Conservation (phyloP, 2,329 filamentous ascomycete species). For the Escovopsis sp. region DNA sequence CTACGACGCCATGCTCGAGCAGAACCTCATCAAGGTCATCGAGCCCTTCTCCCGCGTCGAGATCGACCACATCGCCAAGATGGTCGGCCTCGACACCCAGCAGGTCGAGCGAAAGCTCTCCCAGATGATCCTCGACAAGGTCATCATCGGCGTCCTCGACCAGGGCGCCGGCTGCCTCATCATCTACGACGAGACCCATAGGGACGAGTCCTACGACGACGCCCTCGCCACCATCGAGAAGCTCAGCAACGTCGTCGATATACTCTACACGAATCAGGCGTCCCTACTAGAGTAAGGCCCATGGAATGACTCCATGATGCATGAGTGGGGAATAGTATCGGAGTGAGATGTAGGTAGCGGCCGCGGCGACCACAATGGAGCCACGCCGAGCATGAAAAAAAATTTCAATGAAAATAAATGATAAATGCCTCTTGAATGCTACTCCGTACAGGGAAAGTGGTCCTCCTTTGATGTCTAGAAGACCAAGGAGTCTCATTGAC, state of each 20-base stretch:
- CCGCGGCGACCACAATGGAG: too few relatives aligned
- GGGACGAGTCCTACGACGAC: slow-evolving; percentile 87
- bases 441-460: too few relatives aligned
- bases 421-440: too few relatives aligned
- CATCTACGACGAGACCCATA: slow-evolving; percentile 87
- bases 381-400: too few relatives aligned
- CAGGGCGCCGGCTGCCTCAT: slow-evolving; percentile 96
- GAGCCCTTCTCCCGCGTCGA: slow-evolving; percentile 96
- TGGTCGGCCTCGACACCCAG: slow-evolving; percentile 89
- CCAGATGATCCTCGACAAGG: slow-evolving; percentile 99
- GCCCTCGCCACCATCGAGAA: slow-evolving; percentile 93
- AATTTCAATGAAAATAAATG: too few relatives aligned
- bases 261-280: slow-evolving; percentile 94
- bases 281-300: slow-evolving; percentile 86
- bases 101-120: slow-evolving; percentile 97
- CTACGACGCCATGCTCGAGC: slow-evolving; percentile 97
- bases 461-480: too few relatives aligned
- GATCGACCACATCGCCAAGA: slow-evolving; percentile 91
- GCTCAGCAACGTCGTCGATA: slow-evolving; percentile 91
- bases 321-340: too few relatives aligned
- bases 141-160: slow-evolving; percentile 93
- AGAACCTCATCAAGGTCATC: slow-evolving; percentile 99
- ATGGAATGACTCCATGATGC: too few relatives aligned
- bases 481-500: too few relatives aligned
- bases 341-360: too few relatives aligned